These are phyloP conservation scores for Volvox africanus DNA, from an alignment of 139 green algal genomes.

Conservation along the genomic window DNA sequence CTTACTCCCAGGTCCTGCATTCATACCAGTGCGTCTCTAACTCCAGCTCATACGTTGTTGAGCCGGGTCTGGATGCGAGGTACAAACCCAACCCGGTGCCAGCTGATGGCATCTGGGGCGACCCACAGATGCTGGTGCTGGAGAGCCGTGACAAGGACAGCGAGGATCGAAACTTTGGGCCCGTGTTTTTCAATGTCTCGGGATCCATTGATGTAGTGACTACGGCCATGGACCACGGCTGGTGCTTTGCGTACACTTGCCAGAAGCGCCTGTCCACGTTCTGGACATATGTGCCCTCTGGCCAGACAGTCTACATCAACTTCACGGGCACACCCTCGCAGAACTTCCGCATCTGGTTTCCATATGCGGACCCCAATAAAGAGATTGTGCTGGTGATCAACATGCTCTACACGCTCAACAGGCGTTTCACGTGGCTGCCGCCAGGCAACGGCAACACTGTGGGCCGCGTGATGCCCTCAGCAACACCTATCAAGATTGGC, in stretches of 20 bases:
- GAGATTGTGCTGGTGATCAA: constrained; percentile 60
- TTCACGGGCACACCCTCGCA: constrained; percentile 63
- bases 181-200: constrained; percentile 61
- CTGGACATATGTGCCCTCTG: constrained; percentile 61
- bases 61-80: background rate
- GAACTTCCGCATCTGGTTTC: constrained; percentile 52
- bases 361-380: constrained; percentile 54
- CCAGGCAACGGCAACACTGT: background rate
- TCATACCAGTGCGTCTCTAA: constrained; percentile 53
- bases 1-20: constrained; percentile 25
- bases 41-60: constrained; percentile 36
- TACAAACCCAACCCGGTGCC: constrained; percentile 55
- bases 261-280: constrained; percentile 60
- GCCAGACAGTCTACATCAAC: constrained; percentile 49
- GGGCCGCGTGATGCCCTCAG: constrained; percentile 33
- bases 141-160: constrained; percentile 67
- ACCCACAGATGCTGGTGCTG: constrained; percentile 70
- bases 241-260: constrained; percentile 76
- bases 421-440: constrained; percentile 30
- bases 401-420: constrained; percentile 47
- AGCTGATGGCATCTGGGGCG: constrained; percentile 55
- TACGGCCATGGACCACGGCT: constrained; percentile 69
- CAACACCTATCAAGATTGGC: constrained; percentile 24
- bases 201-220: constrained; percentile 55
- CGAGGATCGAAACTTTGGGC: constrained; percentile 72